Conservation (phyloP, 208 protist genomes). For the Crithidia acanthocephali region DNA sequence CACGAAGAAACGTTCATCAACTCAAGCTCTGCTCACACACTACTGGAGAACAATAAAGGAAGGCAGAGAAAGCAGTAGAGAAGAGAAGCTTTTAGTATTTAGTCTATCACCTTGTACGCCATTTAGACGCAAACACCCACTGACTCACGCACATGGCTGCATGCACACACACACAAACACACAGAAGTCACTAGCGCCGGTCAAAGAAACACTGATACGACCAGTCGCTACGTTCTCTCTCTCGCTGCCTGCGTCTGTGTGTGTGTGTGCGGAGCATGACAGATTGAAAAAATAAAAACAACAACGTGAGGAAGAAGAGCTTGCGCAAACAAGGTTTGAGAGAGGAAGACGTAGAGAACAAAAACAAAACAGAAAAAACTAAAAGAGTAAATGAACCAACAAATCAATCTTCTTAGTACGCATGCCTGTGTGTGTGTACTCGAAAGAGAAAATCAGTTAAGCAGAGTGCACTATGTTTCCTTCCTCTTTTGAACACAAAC, state of each 20-base stretch:
- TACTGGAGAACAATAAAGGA: neutral
- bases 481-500: slow-evolving; percentile 16
- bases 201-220: no score
- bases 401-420: slow-evolving; percentile 1
- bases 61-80: slow-evolving; percentile 10
- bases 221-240: no score
- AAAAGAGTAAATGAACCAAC: slow-evolving; percentile 4
- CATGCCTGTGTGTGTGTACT: slow-evolving; percentile 11
- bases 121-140: no score
- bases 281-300: neutral
- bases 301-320: slow-evolving; percentile 11
- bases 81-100: no score
- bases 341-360: neutral
- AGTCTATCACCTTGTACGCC: no score
- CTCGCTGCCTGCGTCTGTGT: no score
- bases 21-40: no score
- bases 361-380: slow-evolving; percentile 4
- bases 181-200: no score
- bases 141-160: no score
- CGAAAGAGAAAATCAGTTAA: slow-evolving; percentile 18
- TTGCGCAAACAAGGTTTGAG: neutral
- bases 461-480: slow-evolving; percentile 23
- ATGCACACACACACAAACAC: no score
- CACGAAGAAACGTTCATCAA: neutral
- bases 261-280: no score